phyloP scores from a whole-genome alignment of 805 yeast genomes.

The Saturnispora galanensis region DNA sequence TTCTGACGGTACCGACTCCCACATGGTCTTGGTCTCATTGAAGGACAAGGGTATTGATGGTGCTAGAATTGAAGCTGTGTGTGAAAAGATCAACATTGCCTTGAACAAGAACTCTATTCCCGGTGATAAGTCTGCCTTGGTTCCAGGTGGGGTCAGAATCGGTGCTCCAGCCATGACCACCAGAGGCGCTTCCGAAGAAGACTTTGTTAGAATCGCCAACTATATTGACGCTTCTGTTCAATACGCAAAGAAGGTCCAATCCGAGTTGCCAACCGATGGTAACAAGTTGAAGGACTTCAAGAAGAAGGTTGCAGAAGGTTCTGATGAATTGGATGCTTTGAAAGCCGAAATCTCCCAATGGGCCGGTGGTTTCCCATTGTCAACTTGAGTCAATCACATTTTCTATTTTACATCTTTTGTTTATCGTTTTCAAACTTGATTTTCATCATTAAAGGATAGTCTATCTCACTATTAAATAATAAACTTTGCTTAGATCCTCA shows the following conservation, averaged over 20 bases:
- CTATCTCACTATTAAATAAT: too few species aligned
- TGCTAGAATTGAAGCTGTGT: constrained; percentile 86
- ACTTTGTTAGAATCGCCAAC: constrained; percentile 70
- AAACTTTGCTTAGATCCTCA: too few species aligned
- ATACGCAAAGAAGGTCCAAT: constrained; percentile 68
- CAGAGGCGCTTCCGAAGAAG: constrained; percentile 75
- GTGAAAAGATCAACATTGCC: constrained; percentile 87
- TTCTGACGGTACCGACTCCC: constrained; percentile 91
- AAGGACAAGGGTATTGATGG: constrained; percentile 81
- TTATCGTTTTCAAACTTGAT: neutral
- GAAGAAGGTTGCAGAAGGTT: constrained; percentile 62
- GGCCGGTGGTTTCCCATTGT: constrained; percentile 81
- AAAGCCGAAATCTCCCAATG: constrained; percentile 77
- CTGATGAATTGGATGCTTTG: constrained; percentile 54
- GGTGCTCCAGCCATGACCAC: constrained; percentile 99
- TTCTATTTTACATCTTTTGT: neutral
- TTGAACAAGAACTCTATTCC: constrained; percentile 95
- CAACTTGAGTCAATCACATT: constrained; percentile 31
- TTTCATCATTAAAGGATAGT: neutral
- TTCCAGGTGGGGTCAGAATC: constrained; percentile 92
- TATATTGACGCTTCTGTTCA: constrained; percentile 74
- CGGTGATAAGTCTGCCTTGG: constrained; percentile 90
- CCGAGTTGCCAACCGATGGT: constrained; percentile 77
- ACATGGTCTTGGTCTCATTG: constrained; percentile 76
- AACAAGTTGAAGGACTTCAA: constrained; percentile 95